Conservation (phyloP, 2,329 filamentous ascomycete genomes). For the Fusarium veterinarium region DNA sequence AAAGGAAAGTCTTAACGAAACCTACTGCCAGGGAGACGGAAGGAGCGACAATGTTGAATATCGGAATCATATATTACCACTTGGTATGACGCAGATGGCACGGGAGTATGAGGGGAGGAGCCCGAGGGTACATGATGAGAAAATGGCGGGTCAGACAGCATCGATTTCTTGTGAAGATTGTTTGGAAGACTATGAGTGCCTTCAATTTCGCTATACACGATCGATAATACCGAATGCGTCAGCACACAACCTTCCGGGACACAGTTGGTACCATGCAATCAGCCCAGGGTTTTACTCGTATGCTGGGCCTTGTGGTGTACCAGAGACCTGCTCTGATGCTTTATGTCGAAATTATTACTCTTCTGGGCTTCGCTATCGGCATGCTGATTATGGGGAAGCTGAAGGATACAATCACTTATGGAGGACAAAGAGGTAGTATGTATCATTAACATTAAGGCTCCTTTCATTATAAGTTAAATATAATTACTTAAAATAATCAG, state of each 20-base stretch:
- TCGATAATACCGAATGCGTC: rapidly evolving
- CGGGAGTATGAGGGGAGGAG: too few relatives aligned
- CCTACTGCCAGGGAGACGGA: too few relatives aligned
- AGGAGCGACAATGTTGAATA: too few relatives aligned
- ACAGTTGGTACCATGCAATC: background rate
- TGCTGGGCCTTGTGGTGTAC: background rate
- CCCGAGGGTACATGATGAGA: too few relatives aligned
- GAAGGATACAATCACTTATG: rapidly evolving
- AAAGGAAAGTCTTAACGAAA: too few relatives aligned
- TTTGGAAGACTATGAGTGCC: background rate
- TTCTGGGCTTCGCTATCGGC: background rate
- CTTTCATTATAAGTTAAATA: too few relatives aligned
- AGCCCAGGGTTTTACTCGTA: background rate
- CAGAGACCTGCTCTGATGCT: background rate
- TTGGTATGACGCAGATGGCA: too few relatives aligned
- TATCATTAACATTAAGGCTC: too few relatives aligned
- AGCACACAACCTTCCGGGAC: rapidly evolving
- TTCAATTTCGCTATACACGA: rapidly evolving
- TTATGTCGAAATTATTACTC: background rate
- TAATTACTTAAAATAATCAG: too few relatives aligned
- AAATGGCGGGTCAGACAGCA: too few relatives aligned
- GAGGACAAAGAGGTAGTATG: background rate
- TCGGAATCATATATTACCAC: too few relatives aligned
- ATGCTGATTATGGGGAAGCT: background rate
- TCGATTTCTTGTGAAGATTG: background rate